Percentiles rank a stretch among this genome's conserved stretches.
These are phyloP conservation scores for Xylaria sp. DNA, from an alignment of 2,329 filamentous ascomycete species.

Conservation along the genomic window DNA sequence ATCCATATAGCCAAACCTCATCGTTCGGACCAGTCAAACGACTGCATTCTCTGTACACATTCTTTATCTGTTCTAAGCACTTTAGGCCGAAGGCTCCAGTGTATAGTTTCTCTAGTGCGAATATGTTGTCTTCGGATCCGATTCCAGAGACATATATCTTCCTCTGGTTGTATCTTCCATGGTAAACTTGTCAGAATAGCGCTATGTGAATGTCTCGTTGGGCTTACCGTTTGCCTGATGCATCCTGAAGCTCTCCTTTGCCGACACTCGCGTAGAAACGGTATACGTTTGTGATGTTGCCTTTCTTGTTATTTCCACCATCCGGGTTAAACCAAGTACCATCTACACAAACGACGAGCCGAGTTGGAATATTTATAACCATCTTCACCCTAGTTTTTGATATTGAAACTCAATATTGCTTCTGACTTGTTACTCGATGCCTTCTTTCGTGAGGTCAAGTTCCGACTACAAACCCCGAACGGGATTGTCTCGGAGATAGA, in stretches of 20 bases:
- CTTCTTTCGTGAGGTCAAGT: too few relatives aligned
- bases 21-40: constrained; percentile 7
- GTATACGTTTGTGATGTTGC: constrained; percentile 10
- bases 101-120: constrained; percentile 4
- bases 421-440: too few relatives aligned
- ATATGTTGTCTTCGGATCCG: constrained; percentile 12
- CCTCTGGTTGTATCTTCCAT: not conserved
- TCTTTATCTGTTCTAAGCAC: constrained; percentile 7
- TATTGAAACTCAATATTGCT: too few relatives aligned
- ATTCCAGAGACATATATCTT: constrained; percentile 5
- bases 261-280: constrained; percentile 10
- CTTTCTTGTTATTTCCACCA: constrained; percentile 12
- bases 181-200: not conserved
- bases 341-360: constrained; percentile 5
- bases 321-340: constrained; percentile 18
- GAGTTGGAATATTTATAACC: not conserved
- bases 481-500: too few relatives aligned
- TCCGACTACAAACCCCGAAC: too few relatives aligned
- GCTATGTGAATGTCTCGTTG: not conserved
- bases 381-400: not conserved
- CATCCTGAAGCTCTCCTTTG: not conserved
- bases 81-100: constrained; percentile 7
- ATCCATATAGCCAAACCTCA: constrained; percentile 14
- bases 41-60: constrained; percentile 8
- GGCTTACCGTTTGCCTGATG: constrained; percentile 1